Evolutionary conservation across 2,329 filamentous ascomycete genomes (phyloP).

Genomic region (Chaetomium olivaceum): DNA sequence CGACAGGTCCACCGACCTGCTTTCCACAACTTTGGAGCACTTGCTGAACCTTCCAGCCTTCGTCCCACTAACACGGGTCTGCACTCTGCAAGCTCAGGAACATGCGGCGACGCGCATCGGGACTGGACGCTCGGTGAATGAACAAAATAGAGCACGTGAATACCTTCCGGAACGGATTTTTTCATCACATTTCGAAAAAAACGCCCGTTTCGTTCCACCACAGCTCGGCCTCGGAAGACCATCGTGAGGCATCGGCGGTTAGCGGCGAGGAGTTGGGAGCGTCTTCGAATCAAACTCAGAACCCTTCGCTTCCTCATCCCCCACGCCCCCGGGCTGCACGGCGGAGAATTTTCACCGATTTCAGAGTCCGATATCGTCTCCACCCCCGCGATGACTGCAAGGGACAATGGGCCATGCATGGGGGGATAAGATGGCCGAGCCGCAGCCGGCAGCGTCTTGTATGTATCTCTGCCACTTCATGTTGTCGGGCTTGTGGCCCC

Average conservation of each 20-base stretch:
- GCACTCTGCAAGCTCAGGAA: neutral
- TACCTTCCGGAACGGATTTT: neutral
- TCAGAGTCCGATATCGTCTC: neutral
- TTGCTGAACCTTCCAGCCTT: neutral
- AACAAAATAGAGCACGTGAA: neutral
- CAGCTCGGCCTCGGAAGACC: neutral
- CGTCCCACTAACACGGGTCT: neutral
- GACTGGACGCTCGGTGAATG: neutral
- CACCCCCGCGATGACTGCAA: constrained; percentile 13
- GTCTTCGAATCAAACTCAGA: neutral
- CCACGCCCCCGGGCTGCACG: constrained; percentile 5
- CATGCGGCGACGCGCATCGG: neutral
- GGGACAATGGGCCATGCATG: constrained; percentile 6
- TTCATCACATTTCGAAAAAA: neutral
- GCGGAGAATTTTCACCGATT: neutral
- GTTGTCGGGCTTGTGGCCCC: neutral
- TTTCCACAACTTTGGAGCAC: neutral
- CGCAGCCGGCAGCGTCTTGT: neutral
- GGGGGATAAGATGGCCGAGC: neutral
- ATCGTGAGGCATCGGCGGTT: neutral
- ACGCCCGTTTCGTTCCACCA: neutral
- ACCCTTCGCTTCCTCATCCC: neutral
- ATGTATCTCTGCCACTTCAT: neutral
- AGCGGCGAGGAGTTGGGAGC: neutral
- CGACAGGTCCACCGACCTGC: neutral